phyloP scores from a whole-genome alignment of 495 filamentous ascomycete genomes.

The Rhypophila decipiens region DNA sequence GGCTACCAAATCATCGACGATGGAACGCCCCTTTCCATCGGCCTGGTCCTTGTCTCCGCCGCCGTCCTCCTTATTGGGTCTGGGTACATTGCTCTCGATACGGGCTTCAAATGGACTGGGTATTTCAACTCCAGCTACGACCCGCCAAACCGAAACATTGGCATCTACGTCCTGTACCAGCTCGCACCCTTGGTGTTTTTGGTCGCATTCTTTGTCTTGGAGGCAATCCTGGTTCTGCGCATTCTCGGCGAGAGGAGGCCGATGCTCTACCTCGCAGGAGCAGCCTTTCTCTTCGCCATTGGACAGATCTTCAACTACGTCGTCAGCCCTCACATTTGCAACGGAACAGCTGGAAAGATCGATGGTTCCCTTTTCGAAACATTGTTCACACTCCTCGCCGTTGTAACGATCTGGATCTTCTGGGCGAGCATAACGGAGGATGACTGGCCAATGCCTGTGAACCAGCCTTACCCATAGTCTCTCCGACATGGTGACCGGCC shows the following conservation, averaged over 20 bases:
- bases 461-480: slow-evolving; percentile 21
- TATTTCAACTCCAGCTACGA: slow-evolving; percentile 58
- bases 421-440: slow-evolving; percentile 99
- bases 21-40: slow-evolving; percentile 77
- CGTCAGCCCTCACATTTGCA: slow-evolving; percentile 82
- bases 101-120: slow-evolving; percentile 77
- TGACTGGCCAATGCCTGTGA: slow-evolving; percentile 78
- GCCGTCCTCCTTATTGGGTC: slow-evolving; percentile 76
- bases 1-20: slow-evolving; percentile 94
- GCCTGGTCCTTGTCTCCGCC: slow-evolving; percentile 64
- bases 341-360: slow-evolving; percentile 73
- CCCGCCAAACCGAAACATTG: slow-evolving; percentile 64
- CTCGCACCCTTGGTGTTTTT: slow-evolving; percentile 85
- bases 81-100: slow-evolving; percentile 93
- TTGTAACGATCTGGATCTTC: slow-evolving; percentile 83
- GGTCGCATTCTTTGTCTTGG: slow-evolving; percentile 73
- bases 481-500: too few species aligned
- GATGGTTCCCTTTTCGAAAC: slow-evolving; percentile 93
- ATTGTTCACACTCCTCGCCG: slow-evolving; percentile 78
- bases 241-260: slow-evolving; percentile 81
- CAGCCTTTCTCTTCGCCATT: slow-evolving; percentile 76
- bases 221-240: slow-evolving; percentile 72
- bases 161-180: slow-evolving; percentile 90
- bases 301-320: slow-evolving; percentile 96
- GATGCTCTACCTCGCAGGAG: slow-evolving; percentile 73